Percentiles rank a stretch among this genome's conserved stretches.
Conservation (phyloP, 1,284 basidiomycete genomes). For the Chalciporus sp. region DNA sequence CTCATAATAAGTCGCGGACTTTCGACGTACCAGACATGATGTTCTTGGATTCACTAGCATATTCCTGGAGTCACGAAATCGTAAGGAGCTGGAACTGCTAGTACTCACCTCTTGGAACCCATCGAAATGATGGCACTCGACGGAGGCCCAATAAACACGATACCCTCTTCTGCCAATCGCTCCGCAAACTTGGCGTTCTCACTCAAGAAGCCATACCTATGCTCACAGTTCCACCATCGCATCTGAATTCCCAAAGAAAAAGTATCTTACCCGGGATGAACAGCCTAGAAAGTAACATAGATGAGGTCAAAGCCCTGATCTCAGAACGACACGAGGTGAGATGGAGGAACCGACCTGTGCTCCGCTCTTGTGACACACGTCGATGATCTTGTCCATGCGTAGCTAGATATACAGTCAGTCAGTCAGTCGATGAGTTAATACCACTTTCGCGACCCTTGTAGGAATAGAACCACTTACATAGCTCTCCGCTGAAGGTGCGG, state of each 20-base stretch:
- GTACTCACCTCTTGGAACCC: slow-evolving; percentile 78
- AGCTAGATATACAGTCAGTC: slow-evolving; percentile 49
- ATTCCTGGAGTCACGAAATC: slow-evolving; percentile 1
- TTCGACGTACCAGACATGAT: slow-evolving; percentile 78
- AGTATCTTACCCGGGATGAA: slow-evolving; percentile 72
- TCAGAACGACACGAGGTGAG: not conserved
- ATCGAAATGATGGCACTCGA: slow-evolving; percentile 92
- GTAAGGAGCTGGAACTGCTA: not conserved
- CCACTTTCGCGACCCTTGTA: not conserved
- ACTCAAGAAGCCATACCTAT: slow-evolving; percentile 88
- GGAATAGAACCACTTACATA: slow-evolving; percentile 60
- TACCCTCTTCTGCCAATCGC: slow-evolving; percentile 83
- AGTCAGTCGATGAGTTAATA: slow-evolving; percentile 8
- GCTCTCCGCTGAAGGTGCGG: slow-evolving; percentile 84
- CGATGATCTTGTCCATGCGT: slow-evolving; percentile 86
- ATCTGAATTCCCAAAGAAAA: not conserved
- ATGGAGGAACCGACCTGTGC: slow-evolving; percentile 67
- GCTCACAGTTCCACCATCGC: slow-evolving; percentile 1
- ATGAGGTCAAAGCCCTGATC: slow-evolving; percentile 6
- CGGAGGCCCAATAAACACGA: slow-evolving; percentile 95
- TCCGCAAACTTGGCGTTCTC: slow-evolving; percentile 92
- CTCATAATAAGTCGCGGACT: not conserved
- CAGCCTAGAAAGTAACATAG: slow-evolving; percentile 48
- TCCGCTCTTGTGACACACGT: slow-evolving; percentile 76
- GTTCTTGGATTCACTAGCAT: slow-evolving; percentile 75